A percentile compares a stretch with the other conserved stretches of the same genome.
Conservation (phyloP, 495 filamentous ascomycete genomes). For the Podospora pseudoanserina region DNA sequence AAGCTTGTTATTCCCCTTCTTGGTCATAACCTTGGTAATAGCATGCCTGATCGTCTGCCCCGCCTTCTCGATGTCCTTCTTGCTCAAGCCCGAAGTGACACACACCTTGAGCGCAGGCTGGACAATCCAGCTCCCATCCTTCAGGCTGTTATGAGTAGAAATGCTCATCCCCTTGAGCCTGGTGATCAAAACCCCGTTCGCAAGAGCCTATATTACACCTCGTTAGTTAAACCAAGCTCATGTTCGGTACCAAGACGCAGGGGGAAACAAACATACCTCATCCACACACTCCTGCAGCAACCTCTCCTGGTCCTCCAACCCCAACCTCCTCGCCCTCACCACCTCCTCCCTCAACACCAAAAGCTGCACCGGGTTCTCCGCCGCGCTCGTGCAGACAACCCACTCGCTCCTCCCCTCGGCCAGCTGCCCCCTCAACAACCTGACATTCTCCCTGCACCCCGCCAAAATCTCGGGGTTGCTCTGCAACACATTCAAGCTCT, state of each 20-base stretch:
- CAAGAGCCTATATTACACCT: slow-evolving; percentile 53
- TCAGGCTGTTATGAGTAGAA: slow-evolving; percentile 48
- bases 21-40: slow-evolving; percentile 78
- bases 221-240: not conserved
- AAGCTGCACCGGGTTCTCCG: slow-evolving; percentile 83
- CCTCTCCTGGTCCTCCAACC: slow-evolving; percentile 72
- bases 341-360: slow-evolving; percentile 83
- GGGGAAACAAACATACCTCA: slow-evolving; percentile 59
- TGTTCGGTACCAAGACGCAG: not conserved
- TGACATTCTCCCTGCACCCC: slow-evolving; percentile 75
- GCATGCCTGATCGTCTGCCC: slow-evolving; percentile 85
- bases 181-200: slow-evolving; percentile 84
- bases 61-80: slow-evolving; percentile 93
- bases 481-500: slow-evolving; percentile 79
- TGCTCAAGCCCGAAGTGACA: slow-evolving; percentile 77
- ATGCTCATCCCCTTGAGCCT: slow-evolving; percentile 74
- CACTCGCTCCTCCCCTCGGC: slow-evolving; percentile 86
- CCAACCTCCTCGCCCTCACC: slow-evolving; percentile 62
- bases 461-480: slow-evolving; percentile 72
- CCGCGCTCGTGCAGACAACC: slow-evolving; percentile 73
- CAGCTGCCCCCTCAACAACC: slow-evolving; percentile 76
- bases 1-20: slow-evolving; percentile 44
- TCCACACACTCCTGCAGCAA: slow-evolving; percentile 88
- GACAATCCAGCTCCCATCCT: slow-evolving; percentile 62
- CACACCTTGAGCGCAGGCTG: slow-evolving; percentile 85